Base-by-base conservation (phyloP, 2,329 filamentous ascomycete genomes). In the Allantophomopsis cytisporea region DNA sequence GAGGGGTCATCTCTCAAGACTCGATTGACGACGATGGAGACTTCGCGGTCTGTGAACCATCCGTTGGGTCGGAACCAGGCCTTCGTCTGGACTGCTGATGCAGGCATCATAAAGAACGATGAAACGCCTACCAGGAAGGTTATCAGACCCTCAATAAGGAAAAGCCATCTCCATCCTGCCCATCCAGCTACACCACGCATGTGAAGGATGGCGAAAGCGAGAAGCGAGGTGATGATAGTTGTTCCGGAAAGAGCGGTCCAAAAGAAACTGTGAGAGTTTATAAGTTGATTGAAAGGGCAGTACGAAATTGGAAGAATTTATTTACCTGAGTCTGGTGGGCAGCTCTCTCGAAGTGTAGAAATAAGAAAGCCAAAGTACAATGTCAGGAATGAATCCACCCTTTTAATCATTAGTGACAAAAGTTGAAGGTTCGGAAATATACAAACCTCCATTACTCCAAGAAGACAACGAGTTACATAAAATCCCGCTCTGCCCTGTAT, bases 261-360 rank as follows among this genome's bases (percentile, higher is more conserved):
- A 56, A 83, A 83, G 59, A 69, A 81, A 39, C 71, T 28, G 23
- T 3, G 23, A 28, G 11, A 3, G 11, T 8, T 5, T 28, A 10
- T 28, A 4, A 28, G 11, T 28, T 28, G 8, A 28, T 6, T 8
- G 7, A 10, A 28, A 28, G 10, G 10, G 23, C 5, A 3, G 18
- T 20, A 20, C 5, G 8, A 28, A 28, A 3, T 12, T 5, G 4
- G 23, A 28, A 28, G 5, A 6, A 8, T 8, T 28, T 8, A 28
- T 28, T 28, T 28, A 28, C 23, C 23, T 73, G 17, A 84, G 60
- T 0, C 80, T 67, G 31, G 71, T 66, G 0, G 80, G 77, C 2
- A 84, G 63, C 54, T 83, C 70, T 42, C 65, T 68, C 2, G 73
- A 70, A 10, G 71, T 83, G 57, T 83, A 85, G 59, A 77, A 85